A percentile compares a stretch with the other conserved stretches of the same genome.
Conservation (phyloP, 2,329 filamentous ascomycete species). For the Boeremia exigua region DNA sequence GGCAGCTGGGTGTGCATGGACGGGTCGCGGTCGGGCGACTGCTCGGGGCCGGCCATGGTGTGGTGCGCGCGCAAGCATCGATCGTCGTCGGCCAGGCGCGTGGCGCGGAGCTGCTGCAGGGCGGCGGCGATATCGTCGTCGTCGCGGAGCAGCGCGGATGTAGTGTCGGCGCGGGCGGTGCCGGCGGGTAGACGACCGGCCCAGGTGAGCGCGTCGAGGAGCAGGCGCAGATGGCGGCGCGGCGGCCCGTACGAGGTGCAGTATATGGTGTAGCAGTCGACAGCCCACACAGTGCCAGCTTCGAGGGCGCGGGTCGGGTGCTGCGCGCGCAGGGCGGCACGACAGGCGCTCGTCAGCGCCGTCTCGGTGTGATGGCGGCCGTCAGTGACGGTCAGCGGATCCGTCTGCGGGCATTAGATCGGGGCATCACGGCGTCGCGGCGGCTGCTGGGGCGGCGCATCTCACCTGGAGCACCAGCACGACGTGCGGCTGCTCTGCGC, state of each 20-base stretch:
- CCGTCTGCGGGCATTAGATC: slow-evolving; percentile 16
- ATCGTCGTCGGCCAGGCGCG: slow-evolving; percentile 22
- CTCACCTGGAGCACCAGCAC: slow-evolving; percentile 35
- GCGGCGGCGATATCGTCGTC: slow-evolving; percentile 8
- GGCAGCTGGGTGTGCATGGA: slow-evolving; percentile 26
- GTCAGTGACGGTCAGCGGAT: slow-evolving; percentile 39
- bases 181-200: neutral
- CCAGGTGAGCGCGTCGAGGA: slow-evolving; percentile 29
- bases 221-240: slow-evolving; percentile 24
- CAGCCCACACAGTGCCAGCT: neutral
- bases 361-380: slow-evolving; percentile 28
- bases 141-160: slow-evolving; percentile 14
- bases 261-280: slow-evolving; percentile 33
- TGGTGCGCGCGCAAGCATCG: slow-evolving; percentile 21
- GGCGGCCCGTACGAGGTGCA: slow-evolving; percentile 39
- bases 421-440: neutral
- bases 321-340: slow-evolving; percentile 11
- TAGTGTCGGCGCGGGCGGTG: neutral
- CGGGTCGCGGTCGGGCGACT: neutral
- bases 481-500: slow-evolving; percentile 17
- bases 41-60: slow-evolving; percentile 16
- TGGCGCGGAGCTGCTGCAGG: slow-evolving; percentile 19
- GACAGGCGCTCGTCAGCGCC: slow-evolving; percentile 20
- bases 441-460: neutral
- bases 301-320: neutral